Conservation (phyloP, 805 yeast genomes). For the Kodamaea sagamina region DNA sequence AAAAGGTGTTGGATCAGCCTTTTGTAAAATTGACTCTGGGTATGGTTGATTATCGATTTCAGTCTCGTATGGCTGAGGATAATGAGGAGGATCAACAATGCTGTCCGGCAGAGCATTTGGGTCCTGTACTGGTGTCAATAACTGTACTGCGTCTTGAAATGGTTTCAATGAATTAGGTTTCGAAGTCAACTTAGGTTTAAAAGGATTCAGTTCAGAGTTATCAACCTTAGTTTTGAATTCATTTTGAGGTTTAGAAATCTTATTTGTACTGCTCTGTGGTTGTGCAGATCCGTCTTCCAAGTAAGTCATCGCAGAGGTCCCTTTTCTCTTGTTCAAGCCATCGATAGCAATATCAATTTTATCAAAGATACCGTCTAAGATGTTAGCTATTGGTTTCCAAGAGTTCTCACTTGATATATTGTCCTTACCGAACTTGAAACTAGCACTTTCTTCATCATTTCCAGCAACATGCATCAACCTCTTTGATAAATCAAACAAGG, state of each 20-base stretch:
- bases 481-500: conserved; percentile 50
- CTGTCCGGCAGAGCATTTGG: conserved; percentile 15
- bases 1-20: conserved; percentile 48
- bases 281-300: conserved; percentile 45
- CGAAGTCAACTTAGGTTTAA: conserved; percentile 65
- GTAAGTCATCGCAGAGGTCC: conserved; percentile 38
- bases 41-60: conserved; percentile 75
- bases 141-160: conserved; percentile 47
- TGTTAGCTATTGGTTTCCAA: conserved; percentile 65
- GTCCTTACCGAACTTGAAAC: conserved; percentile 41
- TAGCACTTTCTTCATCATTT: conserved; percentile 19
- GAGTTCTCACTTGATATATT: conserved; percentile 41
- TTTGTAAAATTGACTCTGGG: conserved; percentile 53
- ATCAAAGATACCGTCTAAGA: conserved; percentile 73
- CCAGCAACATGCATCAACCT: conserved; percentile 38
- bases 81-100: conserved; percentile 51
- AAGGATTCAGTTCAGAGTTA: conserved; percentile 70
- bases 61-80: conserved; percentile 74
- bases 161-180: conserved; percentile 73
- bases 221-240: conserved; percentile 60
- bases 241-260: conserved; percentile 67
- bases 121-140: conserved; percentile 28
- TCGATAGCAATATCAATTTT: conserved; percentile 72
- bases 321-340: conserved; percentile 25
- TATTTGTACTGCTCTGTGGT: conserved; percentile 14